phyloP scores from a whole-genome alignment of 148 eudicot genomes.

The Chenopodium quinoa region DNA sequence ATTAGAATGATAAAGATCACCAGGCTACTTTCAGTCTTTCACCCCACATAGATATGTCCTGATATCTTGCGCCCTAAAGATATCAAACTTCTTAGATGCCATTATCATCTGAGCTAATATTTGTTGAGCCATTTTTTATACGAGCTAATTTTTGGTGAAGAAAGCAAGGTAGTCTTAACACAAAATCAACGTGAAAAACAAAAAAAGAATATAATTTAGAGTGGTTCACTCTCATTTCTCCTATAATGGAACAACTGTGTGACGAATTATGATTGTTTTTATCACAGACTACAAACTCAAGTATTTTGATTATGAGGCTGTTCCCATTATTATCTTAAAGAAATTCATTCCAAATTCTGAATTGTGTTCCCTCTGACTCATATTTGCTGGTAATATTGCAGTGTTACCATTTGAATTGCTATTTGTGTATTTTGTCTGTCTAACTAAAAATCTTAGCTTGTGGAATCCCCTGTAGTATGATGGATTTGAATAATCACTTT shows the following conservation, averaged over 20 bases:
- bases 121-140: too few species aligned
- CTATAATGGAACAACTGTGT: not conserved
- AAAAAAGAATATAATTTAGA: too few species aligned
- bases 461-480: not conserved
- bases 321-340: not conserved
- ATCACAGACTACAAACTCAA: not conserved
- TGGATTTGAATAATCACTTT: not conserved
- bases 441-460: not conserved
- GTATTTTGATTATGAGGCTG: not conserved
- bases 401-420: not conserved
- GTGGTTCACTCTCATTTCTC: not conserved
- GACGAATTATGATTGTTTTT: not conserved
- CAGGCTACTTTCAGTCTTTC: not conserved
- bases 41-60: not conserved
- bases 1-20: not conserved
- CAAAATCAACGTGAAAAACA: too few species aligned
- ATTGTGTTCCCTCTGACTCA: not conserved
- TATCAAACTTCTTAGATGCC: not conserved
- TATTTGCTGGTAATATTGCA: not conserved
- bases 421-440: not conserved
- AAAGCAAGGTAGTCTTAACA: not conserved
- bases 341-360: not conserved
- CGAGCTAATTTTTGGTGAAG: not conserved
- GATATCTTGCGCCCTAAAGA: not conserved
- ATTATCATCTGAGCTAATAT: not conserved